Evolutionary conservation across 1,139 yeast species (phyloP).

Genomic region (Saccharomyces hybrid): DNA sequence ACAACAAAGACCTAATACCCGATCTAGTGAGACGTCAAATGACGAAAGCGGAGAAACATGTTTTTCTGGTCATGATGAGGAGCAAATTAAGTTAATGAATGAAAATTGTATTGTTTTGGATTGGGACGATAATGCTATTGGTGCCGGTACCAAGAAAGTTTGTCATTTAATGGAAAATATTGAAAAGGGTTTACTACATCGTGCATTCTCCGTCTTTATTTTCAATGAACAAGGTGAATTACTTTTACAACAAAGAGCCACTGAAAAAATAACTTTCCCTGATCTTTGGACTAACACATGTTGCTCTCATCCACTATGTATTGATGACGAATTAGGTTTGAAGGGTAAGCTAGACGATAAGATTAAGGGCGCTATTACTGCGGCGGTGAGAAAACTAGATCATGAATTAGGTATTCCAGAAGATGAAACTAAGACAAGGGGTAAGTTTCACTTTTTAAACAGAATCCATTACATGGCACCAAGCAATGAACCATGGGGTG

Average conservation of each 20-base stretch:
- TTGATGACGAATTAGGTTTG: constrained; percentile 68
- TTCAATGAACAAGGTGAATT: constrained; percentile 73
- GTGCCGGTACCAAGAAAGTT: constrained; percentile 88
- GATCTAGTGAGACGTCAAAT: constrained; percentile 25
- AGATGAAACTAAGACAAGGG: constrained; percentile 35
- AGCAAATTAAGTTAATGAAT: constrained; percentile 91
- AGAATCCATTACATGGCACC: constrained; percentile 94
- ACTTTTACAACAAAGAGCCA: constrained; percentile 88
- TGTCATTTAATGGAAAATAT: constrained; percentile 90
- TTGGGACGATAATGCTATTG: constrained; percentile 77
- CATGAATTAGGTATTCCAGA: constrained; percentile 92
- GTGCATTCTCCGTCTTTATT: constrained; percentile 91
- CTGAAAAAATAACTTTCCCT: constrained; percentile 93
- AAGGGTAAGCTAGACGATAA: constrained; percentile 46
- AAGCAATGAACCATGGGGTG: constrained; percentile 84
- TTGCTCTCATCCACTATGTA: constrained; percentile 93
- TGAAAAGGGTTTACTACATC: constrained; percentile 74
- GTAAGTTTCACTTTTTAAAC: constrained; percentile 67
- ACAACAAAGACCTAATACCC: constrained; percentile 30
- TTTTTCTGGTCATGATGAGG: constrained; percentile 83
- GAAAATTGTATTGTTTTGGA: constrained; percentile 93
- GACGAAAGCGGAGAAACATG: constrained; percentile 31
- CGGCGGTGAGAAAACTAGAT: constrained; percentile 85
- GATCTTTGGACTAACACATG: constrained; percentile 98
- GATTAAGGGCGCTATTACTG: constrained; percentile 70